A percentile compares a stretch with the other conserved stretches of the same genome.
phyloP scores from a whole-genome alignment of 192 early-diverging fungal species.

The Backusella liffmaniae region DNA sequence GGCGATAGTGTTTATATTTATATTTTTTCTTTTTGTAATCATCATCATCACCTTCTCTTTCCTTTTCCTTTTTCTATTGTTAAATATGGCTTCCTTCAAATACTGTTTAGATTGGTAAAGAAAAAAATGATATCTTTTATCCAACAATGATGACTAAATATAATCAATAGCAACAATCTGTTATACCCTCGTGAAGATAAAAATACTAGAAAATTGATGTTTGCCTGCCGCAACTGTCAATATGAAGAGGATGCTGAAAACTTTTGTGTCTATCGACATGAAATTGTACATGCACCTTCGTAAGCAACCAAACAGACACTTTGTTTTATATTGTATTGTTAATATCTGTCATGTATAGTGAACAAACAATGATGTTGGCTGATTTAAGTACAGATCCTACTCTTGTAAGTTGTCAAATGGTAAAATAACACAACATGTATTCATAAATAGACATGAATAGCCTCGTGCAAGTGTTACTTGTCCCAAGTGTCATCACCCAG shows the following conservation, averaged over 20 bases:
- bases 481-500: conserved; percentile 54
- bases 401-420: conserved; percentile 39
- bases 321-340: neutral
- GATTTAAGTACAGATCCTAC: conserved; percentile 77
- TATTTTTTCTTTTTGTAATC: neutral
- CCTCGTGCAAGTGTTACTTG: conserved; percentile 66
- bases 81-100: conserved; percentile 48
- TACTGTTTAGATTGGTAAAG: conserved; percentile 54
- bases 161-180: conserved; percentile 65
- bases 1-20: neutral
- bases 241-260: conserved; percentile 70
- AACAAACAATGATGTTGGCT: conserved; percentile 73
- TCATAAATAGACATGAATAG: conserved; percentile 20
- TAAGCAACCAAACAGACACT: conserved; percentile 17
- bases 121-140: neutral
- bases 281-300: conserved; percentile 58
- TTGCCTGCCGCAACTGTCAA: conserved; percentile 79
- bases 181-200: conserved; percentile 78
- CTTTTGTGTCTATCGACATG: conserved; percentile 73
- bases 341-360: conserved; percentile 30
- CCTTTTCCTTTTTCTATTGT: neutral
- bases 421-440: too few species aligned
- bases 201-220: conserved; percentile 50
- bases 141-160: neutral
- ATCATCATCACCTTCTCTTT: neutral